Evolutionary conservation across 2,329 filamentous ascomycete genomes (phyloP), one percentile per base, ranked within the genome.

Genomic region (Penicillium palitans): DNA sequence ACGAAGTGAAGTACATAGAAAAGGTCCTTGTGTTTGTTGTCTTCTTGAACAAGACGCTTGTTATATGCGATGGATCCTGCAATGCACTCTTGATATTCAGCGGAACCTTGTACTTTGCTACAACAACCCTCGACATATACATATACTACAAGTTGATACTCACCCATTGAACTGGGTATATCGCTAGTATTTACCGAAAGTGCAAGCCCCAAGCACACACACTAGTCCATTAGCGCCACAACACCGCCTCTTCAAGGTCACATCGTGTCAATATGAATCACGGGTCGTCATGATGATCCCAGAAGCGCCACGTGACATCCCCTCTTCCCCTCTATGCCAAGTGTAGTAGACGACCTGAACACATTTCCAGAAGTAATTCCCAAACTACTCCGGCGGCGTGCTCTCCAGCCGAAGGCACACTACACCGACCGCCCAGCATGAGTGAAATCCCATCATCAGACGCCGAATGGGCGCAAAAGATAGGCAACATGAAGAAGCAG

Each of bases 381-480:
- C 41, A 21, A 10, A 45, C 50, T 9, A 33, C 29, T 17, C 15
- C 17, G 40, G 10, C 41, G n/a, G 29, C 40, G 40, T 46, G 29
- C 51, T 46, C 21, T 25, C 21, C n/a, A 37, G 10, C 31, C 17
- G 27, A 45, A 46, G 51, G 17, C 21, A 46, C 21, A 46, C 15
- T 10, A 31, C 27, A 33, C 39, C 9, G 46, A 10, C 40, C 56
- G 42, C 50, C 66, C 45, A 64, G 27, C 39, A 71, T 70, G 69
- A 55, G 62, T 10, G 57, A 62, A 41, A 59, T 63, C n/a, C 73
- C 74, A 25, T 53, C 59, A n/a, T 68, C 60, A 37, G 65, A 77
- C 57, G 62, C 61, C 45, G 74, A 73, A 52, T 77, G 74, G 74
- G 66, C 65, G 24, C 55, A 62, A 6, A 60, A 69, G 50, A 72